phyloP scores from a whole-genome alignment of 75 land plant genomes.

The Sequoiadendron giganteum region DNA sequence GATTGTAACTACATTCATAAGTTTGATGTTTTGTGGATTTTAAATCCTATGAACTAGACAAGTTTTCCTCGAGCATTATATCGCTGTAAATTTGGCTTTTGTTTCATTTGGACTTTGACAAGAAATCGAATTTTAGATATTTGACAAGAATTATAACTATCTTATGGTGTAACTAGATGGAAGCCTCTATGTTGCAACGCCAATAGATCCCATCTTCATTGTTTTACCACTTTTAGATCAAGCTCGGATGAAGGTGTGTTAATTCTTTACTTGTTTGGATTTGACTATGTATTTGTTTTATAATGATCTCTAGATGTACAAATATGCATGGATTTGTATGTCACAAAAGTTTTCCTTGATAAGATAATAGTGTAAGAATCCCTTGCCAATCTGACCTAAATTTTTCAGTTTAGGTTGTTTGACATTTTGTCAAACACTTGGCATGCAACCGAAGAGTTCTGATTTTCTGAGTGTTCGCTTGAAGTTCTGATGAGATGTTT shows the following conservation, averaged over 20 bases:
- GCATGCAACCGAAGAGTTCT: too few species aligned
- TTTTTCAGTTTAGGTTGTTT: too few species aligned
- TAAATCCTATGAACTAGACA: not conserved
- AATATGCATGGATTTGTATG: not conserved
- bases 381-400: too few species aligned
- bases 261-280: constrained; percentile 1
- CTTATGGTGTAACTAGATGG: constrained; percentile 62
- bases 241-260: constrained; percentile 76
- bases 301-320: not conserved
- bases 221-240: constrained; percentile 81
- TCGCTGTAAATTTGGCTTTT: not conserved
- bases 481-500: too few species aligned
- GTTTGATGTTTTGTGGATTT: not conserved
- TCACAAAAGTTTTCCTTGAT: not conserved
- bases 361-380: not conserved
- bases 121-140: not conserved
- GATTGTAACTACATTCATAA: not conserved
- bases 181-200: constrained; percentile 71
- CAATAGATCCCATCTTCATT: constrained; percentile 85
- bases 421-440: too few species aligned
- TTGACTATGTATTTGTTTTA: not conserved
- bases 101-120: not conserved
- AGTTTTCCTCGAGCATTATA: not conserved
- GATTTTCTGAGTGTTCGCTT: too few species aligned
- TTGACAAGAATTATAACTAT: not conserved